Evolutionary conservation across 2,329 filamentous ascomycete species (phyloP).

Genomic region (Apiospora phragmitis): DNA sequence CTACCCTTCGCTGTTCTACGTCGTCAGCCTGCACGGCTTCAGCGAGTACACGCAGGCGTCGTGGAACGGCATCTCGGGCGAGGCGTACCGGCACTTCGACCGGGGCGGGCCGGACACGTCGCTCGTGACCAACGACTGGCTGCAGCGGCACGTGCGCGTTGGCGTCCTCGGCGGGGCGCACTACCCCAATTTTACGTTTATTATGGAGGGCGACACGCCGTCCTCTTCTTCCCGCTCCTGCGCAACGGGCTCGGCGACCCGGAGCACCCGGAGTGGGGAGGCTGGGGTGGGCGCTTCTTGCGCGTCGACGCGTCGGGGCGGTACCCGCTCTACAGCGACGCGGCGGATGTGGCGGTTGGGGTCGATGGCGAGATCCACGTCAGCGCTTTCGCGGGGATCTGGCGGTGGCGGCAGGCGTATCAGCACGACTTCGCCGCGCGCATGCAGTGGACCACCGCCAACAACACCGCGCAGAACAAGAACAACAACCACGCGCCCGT

Average conservation of each 20-base stretch:
- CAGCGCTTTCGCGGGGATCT: slow-evolving; percentile 19
- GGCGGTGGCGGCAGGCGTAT: slow-evolving; percentile 25
- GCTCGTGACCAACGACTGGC: slow-evolving; percentile 46
- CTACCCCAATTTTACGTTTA: slow-evolving; percentile 44
- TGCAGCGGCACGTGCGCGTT: slow-evolving; percentile 47
- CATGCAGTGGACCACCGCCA: slow-evolving; percentile 21
- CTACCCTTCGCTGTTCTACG: slow-evolving; percentile 50
- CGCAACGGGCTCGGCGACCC: slow-evolving; percentile 44
- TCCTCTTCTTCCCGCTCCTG: slow-evolving; percentile 44
- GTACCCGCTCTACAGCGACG: slow-evolving; percentile 15
- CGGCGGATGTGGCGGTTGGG: slow-evolving; percentile 17
- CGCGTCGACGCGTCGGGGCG: slow-evolving; percentile 11
- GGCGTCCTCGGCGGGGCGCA: slow-evolving; percentile 34
- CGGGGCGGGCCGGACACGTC: slow-evolving; percentile 41
- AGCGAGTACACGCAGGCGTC: slow-evolving; percentile 52
- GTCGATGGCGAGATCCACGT: slow-evolving; percentile 16
- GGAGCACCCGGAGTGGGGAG: slow-evolving; percentile 42
- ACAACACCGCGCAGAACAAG: slow-evolving; percentile 29
- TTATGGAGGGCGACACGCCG: slow-evolving; percentile 48
- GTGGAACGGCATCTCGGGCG: slow-evolving; percentile 57
- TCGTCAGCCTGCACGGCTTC: slow-evolving; percentile 48
- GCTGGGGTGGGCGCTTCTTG: slow-evolving; percentile 41
- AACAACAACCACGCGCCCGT: slow-evolving; percentile 45
- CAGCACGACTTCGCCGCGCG: slow-evolving; percentile 25
- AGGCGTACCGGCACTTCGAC: slow-evolving; percentile 45